phyloP scores from a whole-genome alignment of 2,329 filamentous ascomycete genomes.

The Fusarium incarnatum region DNA sequence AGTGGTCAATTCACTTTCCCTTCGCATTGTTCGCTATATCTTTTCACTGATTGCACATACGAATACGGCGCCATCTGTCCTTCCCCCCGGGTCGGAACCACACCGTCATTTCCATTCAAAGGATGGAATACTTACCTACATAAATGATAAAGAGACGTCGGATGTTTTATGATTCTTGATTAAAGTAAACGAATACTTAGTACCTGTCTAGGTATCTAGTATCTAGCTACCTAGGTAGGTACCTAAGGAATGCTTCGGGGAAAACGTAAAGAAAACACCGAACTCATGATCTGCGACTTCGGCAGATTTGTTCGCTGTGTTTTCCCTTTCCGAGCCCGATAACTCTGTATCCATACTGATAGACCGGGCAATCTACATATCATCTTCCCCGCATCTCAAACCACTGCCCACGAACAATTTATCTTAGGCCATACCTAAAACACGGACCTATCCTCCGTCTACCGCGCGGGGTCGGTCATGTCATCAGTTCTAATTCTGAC shows the following conservation, averaged over 20 bases:
- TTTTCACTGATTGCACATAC: slow-evolving; percentile 30
- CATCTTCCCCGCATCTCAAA: slow-evolving; percentile 27
- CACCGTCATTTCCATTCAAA: slow-evolving; percentile 38
- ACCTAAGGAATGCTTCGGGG: neutral
- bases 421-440: slow-evolving; percentile 25
- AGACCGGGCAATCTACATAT: neutral
- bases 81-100: slow-evolving; percentile 12
- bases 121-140: neutral
- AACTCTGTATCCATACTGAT: neutral
- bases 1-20: slow-evolving; percentile 5
- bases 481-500: slow-evolving; percentile 16
- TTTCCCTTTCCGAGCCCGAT: neutral
- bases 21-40: neutral
- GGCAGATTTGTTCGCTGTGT: slow-evolving; percentile 2
- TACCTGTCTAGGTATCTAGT: no score
- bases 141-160: neutral
- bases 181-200: neutral
- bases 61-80: slow-evolving; percentile 38
- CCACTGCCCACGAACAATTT: neutral
- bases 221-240: no score
- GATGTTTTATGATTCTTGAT: slow-evolving; percentile 10
- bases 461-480: slow-evolving; percentile 23
- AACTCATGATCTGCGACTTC: neutral
- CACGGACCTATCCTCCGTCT: slow-evolving; percentile 34
- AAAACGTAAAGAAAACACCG: neutral